Base-by-base conservation (phyloP, 768 basidiomycete species). In the Tephrocybe sp. region DNA sequence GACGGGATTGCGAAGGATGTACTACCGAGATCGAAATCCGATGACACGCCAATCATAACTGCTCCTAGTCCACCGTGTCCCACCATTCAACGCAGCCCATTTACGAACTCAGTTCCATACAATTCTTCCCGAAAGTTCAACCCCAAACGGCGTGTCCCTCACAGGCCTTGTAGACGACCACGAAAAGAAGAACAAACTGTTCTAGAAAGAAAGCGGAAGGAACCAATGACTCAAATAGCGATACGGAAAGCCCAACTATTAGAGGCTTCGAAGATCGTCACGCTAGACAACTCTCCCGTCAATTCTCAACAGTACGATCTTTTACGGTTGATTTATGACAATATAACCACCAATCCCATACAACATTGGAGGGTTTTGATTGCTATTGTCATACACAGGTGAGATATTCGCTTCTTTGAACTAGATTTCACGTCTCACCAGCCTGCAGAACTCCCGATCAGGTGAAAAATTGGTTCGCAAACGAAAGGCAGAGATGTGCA, bases 401-500 rank as follows among this genome's bases (percentile, higher is more conserved):
- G 45, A 57, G 69, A 58, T 30, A 16, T 27, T 18, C 13, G 12
- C 13, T 30, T 37, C n/a, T 38, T 7, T 38, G 49, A 24, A 27
- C 29, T 25, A 46, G 23, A 40, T 30, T 36, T 41, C 16, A 6
- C 19, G 24, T 21, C 29, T 42, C 42, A 29, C 43, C 23, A 34
- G 19, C 31, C 31, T 42, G 41, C 60, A 81, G 80, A 55, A 74
- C 80, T 41, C 79, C 78, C 58, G 76, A 75, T 57, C 81, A 82
- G 63, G 75, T 83, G 47, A 82, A 79, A 65, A 82, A 82, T 54
- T 84, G 82, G 82, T 84, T 84, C 52, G 80, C 80, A 4, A 84
- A 84, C 62, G 75, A 82, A 64, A 73, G 82, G 36, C 82, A 74
- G 23, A 29, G 19, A 21, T 40, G 42, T 37, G 31, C 29, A 25